A percentile compares a stretch with the other conserved stretches of the same genome.
Evolutionary conservation across 257 asterid species (phyloP).

Genomic region (Solanum tarapatanum): DNA sequence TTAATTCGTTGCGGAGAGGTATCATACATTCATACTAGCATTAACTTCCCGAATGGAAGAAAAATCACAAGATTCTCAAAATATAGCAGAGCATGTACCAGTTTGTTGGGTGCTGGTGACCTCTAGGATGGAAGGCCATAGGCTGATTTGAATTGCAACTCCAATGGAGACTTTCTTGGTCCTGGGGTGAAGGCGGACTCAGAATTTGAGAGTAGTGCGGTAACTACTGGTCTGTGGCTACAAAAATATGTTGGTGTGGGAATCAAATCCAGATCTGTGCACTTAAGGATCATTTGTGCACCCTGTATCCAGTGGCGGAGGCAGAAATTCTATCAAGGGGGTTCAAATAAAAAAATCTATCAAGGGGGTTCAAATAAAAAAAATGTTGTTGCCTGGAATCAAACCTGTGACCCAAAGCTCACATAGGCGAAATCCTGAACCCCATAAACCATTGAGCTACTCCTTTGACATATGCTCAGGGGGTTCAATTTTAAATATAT

Average conservation of each 20-base stretch:
- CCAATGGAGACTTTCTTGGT: slow-evolving; percentile 47
- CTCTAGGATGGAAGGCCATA: slow-evolving; percentile 9
- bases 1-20: neutral
- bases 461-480: too few relatives aligned
- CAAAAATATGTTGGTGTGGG: neutral
- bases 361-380: too few relatives aligned
- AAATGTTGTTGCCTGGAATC: too few relatives aligned
- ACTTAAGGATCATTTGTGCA: neutral
- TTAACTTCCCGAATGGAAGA: neutral
- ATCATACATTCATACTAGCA: neutral
- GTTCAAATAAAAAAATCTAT: too few relatives aligned
- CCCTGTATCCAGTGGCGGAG: neutral
- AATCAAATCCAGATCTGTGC: neutral
- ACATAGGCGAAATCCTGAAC: too few relatives aligned
- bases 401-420: too few relatives aligned
- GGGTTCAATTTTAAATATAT: too few relatives aligned
- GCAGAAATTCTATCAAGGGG: too few relatives aligned
- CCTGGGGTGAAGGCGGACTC: neutral
- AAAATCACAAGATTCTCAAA: slow-evolving; percentile 9
- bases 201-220: neutral
- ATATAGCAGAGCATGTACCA: slow-evolving; percentile 40
- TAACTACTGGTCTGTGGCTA: neutral
- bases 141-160: slow-evolving; percentile 66
- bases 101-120: neutral
- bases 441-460: too few relatives aligned